phyloP scores from a whole-genome alignment of 768 basidiomycete genomes.

The Collybiopsis confluens region DNA sequence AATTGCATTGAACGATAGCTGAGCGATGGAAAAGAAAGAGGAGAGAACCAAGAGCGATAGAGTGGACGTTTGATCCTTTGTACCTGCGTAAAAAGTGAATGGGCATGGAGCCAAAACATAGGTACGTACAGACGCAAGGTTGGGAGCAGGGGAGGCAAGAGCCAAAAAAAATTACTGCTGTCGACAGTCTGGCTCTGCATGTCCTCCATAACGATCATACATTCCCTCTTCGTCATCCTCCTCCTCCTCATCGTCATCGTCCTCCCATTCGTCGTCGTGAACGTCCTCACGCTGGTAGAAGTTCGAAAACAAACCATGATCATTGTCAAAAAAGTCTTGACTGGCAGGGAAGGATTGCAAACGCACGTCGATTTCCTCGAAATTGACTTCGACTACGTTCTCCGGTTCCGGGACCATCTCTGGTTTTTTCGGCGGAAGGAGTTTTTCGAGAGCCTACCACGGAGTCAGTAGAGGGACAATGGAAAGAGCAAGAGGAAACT shows the following conservation, averaged over 20 bases:
- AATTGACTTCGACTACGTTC: constrained; percentile 65
- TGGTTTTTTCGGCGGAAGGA: constrained; percentile 75
- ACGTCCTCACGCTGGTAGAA: constrained; percentile 65
- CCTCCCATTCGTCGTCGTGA: constrained; percentile 59
- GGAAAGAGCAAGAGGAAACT: neutral
- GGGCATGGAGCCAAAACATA: no score
- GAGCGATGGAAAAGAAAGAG: neutral
- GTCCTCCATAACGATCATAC: constrained; percentile 9
- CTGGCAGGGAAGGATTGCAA: constrained; percentile 70
- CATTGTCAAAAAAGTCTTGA: constrained; percentile 70
- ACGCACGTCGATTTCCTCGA: constrained; percentile 83
- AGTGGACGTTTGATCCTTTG: no score
- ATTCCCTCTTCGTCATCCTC: constrained; percentile 38
- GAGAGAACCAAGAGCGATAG: no score
- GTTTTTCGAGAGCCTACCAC: constrained; percentile 51
- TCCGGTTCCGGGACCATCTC: constrained; percentile 71
- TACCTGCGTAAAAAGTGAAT: no score
- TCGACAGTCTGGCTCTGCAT: constrained; percentile 54
- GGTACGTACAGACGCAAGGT: no score
- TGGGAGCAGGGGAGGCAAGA: neutral
- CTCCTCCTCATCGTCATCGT: constrained; percentile 68
- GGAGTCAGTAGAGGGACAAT: neutral
- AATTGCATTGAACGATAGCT: neutral
- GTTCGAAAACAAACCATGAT: constrained; percentile 44
- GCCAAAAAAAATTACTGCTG: constrained; percentile 39